Conservation (phyloP, 495 filamentous ascomycete species). For the Tuber borchii region DNA sequence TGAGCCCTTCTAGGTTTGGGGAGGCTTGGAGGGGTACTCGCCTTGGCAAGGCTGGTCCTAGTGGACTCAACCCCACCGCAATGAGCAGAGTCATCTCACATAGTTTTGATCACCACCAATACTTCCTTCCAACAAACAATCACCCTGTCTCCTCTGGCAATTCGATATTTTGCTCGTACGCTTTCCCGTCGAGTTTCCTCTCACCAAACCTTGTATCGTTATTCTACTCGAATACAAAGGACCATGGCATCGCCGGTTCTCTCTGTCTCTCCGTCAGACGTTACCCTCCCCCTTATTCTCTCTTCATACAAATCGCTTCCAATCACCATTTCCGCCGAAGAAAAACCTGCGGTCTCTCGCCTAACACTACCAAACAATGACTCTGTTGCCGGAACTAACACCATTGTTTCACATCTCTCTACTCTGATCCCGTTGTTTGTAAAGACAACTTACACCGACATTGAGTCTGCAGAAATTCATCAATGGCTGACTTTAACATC, state of each 20-base stretch:
- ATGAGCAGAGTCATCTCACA: neutral
- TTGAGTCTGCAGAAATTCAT: conserved; percentile 76
- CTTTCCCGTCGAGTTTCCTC: conserved; percentile 27
- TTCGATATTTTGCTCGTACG: conserved; percentile 10
- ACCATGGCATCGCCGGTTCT: conserved; percentile 29
- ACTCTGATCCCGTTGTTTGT: conserved; percentile 48
- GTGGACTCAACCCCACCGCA: neutral
- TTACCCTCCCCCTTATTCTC: conserved; percentile 35
- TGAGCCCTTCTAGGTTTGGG: neutral
- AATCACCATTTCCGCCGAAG: conserved; percentile 12
- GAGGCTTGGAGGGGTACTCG: neutral
- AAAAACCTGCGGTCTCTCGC: conserved; percentile 24
- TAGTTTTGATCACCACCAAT: neutral
- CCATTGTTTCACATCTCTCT: conserved; percentile 36
- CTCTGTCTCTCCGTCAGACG: conserved; percentile 32
- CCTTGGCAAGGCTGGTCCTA: neutral
- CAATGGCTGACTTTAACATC: conserved; percentile 76
- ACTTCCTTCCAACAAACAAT: neutral
- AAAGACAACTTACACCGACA: conserved; percentile 59
- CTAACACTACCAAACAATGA: conserved; percentile 24
- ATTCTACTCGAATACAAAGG: conserved; percentile 23
- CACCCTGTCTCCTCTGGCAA: neutral
- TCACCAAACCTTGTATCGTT: conserved; percentile 2
- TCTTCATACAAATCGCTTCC: conserved; percentile 25
- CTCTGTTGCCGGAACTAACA: conserved; percentile 36